A percentile compares a stretch with the other conserved stretches of the same genome.
These are phyloP conservation scores for Backusella australiensis DNA, from an alignment of 192 early-diverging fungal genomes.

Conservation along the genomic window DNA sequence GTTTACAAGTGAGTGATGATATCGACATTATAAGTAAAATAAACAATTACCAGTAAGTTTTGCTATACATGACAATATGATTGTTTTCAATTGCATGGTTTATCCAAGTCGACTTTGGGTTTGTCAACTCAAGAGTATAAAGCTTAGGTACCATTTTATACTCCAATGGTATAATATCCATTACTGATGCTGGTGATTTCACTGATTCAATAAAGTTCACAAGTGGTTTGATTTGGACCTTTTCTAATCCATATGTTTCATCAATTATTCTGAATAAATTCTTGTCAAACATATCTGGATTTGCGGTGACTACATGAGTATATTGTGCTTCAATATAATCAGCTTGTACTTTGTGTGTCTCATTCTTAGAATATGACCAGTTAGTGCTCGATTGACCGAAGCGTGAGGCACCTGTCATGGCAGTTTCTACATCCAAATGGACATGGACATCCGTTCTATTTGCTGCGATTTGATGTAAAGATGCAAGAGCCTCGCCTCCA, in stretches of 20 bases:
- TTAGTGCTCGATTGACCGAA: conserved; percentile 60
- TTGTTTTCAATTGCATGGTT: conserved; percentile 5
- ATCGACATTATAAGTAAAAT: neutral
- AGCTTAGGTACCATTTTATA: conserved; percentile 28
- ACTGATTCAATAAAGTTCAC: neutral
- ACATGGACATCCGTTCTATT: conserved; percentile 1
- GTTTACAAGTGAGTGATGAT: neutral
- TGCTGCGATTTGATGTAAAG: conserved; percentile 53
- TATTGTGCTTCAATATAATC: conserved; percentile 48
- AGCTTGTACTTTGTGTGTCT: conserved; percentile 40
- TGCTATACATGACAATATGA: conserved; percentile 30
- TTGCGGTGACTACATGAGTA: conserved; percentile 51
- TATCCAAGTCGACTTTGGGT: conserved; percentile 15
- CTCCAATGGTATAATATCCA: conserved; percentile 22
- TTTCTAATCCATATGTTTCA: conserved; percentile 43
- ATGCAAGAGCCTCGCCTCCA: conserved; percentile 74
- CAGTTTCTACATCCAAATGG: conserved; percentile 74
- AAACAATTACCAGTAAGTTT: conserved; percentile 33
- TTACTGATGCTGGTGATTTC: neutral
- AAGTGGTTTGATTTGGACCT: conserved; percentile 4
- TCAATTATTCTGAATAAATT: conserved; percentile 35
- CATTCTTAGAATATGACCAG: conserved; percentile 73
- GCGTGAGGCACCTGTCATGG: conserved; percentile 82
- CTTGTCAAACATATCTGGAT: conserved; percentile 36
- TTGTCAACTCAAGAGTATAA: conserved; percentile 26